phyloP scores from a whole-genome alignment of 2,329 filamentous ascomycete genomes.

The Arthrobotrys iridis region DNA sequence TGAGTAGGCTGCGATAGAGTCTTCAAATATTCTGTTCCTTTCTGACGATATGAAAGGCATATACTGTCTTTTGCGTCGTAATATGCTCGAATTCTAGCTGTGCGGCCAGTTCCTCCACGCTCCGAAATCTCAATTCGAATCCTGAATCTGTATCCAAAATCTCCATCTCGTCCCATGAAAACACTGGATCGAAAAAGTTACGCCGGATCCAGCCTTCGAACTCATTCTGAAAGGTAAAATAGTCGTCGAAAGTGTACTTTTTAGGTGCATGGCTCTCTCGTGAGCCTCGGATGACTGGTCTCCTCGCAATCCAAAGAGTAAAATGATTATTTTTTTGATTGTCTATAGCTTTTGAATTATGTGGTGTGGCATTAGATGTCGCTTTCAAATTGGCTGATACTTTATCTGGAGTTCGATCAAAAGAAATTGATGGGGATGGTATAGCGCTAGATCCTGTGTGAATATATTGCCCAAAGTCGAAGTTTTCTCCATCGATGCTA shows the following conservation, averaged over 20 bases:
- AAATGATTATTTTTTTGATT: not conserved
- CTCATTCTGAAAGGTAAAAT: not conserved
- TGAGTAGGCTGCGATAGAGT: no score
- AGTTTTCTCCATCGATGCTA: no score
- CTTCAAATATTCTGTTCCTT: no score
- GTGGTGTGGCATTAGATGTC: not conserved
- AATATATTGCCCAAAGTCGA: no score
- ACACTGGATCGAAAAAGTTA: not conserved
- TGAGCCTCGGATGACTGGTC: not conserved
- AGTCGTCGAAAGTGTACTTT: not conserved
- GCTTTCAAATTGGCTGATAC: not conserved
- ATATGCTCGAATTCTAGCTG: not conserved
- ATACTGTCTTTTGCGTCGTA: no score
- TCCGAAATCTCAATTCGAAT: not conserved
- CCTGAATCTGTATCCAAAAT: not conserved
- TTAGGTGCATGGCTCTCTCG: not conserved
- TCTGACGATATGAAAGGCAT: no score
- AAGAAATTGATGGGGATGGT: no score
- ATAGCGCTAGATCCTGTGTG: no score
- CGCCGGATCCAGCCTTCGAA: not conserved
- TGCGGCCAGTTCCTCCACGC: not conserved
- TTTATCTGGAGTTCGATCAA: no score
- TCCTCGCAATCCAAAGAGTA: not conserved
- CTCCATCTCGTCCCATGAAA: slow-evolving; percentile 8
- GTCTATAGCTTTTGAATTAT: not conserved